These are phyloP conservation scores for Macaranga tanarius DNA, from an alignment of 441 rosid genomes.

Conservation along the genomic window DNA sequence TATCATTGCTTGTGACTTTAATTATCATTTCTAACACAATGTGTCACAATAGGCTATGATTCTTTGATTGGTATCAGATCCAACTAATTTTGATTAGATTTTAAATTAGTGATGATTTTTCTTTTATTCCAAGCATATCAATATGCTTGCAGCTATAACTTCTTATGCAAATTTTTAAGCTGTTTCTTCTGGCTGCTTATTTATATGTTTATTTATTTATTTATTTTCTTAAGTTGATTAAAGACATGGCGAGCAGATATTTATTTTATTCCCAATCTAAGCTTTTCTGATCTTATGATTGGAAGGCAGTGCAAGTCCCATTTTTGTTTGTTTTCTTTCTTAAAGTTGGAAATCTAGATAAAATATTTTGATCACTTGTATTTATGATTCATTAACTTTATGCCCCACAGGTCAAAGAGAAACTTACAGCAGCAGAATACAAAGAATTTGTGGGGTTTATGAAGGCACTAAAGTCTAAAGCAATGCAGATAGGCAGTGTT, in stretches of 20 bases:
- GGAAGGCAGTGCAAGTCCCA: not conserved
- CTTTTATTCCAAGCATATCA: not conserved
- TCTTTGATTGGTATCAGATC: not conserved
- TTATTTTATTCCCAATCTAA: not conserved
- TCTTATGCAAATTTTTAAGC: not conserved
- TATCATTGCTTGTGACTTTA: too few species aligned
- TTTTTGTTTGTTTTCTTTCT: not conserved
- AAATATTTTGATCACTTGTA: not conserved
- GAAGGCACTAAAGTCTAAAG: constrained; percentile 86
- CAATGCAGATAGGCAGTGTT: constrained; percentile 53
- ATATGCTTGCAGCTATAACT: not conserved
- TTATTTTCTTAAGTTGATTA: not conserved
- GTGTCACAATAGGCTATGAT: not conserved
- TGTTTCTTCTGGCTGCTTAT: not conserved
- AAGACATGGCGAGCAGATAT: not conserved
- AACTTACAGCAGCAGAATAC: constrained; percentile 72
- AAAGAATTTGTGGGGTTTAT: constrained; percentile 77
- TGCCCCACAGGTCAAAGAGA: constrained; percentile 67
- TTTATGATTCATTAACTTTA: constrained; percentile 1
- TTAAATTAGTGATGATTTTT: not conserved
- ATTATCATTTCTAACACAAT: too few species aligned
- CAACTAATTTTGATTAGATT: not conserved
- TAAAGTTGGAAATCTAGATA: not conserved
- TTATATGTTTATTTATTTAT: too few species aligned
- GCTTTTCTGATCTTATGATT: not conserved